A percentile compares a stretch with the other conserved stretches of the same genome.
Conservation (phyloP, 768 basidiomycete species). For the Rhizopogon salebrosus region DNA sequence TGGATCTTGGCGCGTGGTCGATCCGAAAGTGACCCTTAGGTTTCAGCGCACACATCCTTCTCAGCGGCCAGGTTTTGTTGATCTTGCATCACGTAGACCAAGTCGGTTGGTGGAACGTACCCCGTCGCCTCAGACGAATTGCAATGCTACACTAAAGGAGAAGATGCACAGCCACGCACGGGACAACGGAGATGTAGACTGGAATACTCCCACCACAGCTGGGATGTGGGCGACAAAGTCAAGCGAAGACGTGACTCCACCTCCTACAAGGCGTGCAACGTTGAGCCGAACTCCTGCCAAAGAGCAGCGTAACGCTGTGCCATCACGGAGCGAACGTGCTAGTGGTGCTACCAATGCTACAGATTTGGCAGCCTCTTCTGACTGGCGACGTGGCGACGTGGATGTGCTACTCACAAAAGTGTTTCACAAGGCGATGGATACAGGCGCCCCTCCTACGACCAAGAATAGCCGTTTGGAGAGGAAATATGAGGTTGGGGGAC, state of each 20-base stretch:
- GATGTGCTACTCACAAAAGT: neutral
- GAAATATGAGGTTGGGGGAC: neutral
- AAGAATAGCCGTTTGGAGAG: neutral
- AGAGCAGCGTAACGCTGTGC: neutral
- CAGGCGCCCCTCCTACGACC: neutral
- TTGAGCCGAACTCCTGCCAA: neutral
- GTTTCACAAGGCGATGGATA: conserved; percentile 2
- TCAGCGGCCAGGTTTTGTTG: conserved; percentile 22
- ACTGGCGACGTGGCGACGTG: neutral
- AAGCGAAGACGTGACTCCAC: neutral
- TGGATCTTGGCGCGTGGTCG: neutral
- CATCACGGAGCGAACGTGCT: neutral
- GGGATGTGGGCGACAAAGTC: too few relatives aligned
- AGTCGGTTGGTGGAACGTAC: neutral
- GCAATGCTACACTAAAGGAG: neutral
- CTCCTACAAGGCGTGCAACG: neutral
- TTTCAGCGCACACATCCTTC: conserved; percentile 14
- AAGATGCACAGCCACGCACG: neutral
- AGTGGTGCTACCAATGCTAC: neutral
- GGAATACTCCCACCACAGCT: neutral
- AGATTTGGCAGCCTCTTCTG: neutral
- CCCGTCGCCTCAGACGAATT: conserved; percentile 1
- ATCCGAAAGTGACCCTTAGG: neutral
- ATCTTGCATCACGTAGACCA: neutral
- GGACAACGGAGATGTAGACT: neutral